A percentile compares a stretch with the other conserved stretches of the same genome.
Conservation (phyloP, 2,329 filamentous ascomycete genomes). For the Colletotrichum sidae region DNA sequence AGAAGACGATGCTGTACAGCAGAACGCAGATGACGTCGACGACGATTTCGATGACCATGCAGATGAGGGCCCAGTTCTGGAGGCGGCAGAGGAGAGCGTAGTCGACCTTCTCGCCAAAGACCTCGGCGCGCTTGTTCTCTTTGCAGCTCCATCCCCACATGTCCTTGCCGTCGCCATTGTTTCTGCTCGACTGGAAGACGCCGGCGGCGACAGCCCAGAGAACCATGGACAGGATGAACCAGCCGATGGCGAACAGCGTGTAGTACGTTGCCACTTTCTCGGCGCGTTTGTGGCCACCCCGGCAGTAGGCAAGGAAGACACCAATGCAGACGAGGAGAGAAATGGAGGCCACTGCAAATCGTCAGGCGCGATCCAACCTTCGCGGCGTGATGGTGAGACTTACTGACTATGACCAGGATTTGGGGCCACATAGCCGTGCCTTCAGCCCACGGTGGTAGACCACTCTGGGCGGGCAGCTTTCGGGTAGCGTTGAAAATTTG, state of each 20-base stretch:
- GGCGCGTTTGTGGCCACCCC: constrained; percentile 86
- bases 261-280: constrained; percentile 97
- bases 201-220: constrained; percentile 93
- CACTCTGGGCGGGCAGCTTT: constrained; percentile 78
- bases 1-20: constrained; percentile 95
- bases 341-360: constrained; percentile 72
- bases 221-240: constrained; percentile 92
- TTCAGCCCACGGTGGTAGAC: constrained; percentile 85
- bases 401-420: constrained; percentile 75
- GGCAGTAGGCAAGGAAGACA: constrained; percentile 88
- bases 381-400: neutral
- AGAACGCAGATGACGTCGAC: constrained; percentile 91
- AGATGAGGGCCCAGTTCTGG: constrained; percentile 95
- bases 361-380: neutral
- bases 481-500: constrained; percentile 92
- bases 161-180: constrained; percentile 79
- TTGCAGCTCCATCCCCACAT: constrained; percentile 99
- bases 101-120: constrained; percentile 85
- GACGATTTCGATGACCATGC: constrained; percentile 96
- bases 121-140: constrained; percentile 81
- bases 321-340: constrained; percentile 83
- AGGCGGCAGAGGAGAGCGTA: constrained; percentile 93
- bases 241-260: constrained; percentile 90
- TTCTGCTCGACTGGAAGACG: constrained; percentile 82
- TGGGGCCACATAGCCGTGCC: constrained; percentile 90